Evolutionary conservation across 225 moss, liverwort and hornwort species (phyloP).

Genomic region (Climacium dendroides): DNA sequence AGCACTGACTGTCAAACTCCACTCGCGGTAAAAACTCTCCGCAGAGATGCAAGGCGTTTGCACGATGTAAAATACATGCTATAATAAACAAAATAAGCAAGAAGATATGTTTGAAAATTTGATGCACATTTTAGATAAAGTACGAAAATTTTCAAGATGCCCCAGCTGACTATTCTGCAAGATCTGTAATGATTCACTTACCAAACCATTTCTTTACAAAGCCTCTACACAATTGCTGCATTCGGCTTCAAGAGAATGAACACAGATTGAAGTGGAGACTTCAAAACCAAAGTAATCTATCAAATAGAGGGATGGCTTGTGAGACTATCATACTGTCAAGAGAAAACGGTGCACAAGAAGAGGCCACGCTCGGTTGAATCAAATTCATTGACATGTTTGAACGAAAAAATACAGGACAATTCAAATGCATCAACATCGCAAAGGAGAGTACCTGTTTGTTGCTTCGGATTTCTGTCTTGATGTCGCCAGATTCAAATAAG

Average conservation of each 20-base stretch:
- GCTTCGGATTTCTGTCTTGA: constrained; percentile 54
- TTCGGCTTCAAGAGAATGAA: constrained; percentile 77
- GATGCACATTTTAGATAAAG: background rate
- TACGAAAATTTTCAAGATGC: background rate
- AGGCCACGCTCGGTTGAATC: background rate
- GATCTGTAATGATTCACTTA: constrained; percentile 6
- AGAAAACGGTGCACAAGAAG: background rate
- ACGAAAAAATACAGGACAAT: background rate
- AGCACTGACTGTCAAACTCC: background rate
- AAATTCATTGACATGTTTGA: background rate
- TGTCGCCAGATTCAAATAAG: constrained; percentile 75
- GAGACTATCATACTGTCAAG: background rate
- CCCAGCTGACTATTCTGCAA: background rate
- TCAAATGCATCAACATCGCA: background rate
- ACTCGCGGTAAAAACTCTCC: background rate
- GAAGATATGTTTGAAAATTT: background rate
- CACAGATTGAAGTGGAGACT: constrained; percentile 67
- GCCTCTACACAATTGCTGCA: constrained; percentile 37
- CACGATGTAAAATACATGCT: background rate
- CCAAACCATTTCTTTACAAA: constrained; percentile 84
- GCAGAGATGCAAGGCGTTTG: background rate
- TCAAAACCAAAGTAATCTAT: constrained; percentile 86
- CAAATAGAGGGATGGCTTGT: background rate
- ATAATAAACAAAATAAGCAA: background rate
- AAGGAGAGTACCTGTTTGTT: constrained; percentile 62